Evolutionary conservation across 768 basidiomycete species (phyloP), one percentile per base, ranked within the genome.

Genomic region (Myochromella boudieri): DNA sequence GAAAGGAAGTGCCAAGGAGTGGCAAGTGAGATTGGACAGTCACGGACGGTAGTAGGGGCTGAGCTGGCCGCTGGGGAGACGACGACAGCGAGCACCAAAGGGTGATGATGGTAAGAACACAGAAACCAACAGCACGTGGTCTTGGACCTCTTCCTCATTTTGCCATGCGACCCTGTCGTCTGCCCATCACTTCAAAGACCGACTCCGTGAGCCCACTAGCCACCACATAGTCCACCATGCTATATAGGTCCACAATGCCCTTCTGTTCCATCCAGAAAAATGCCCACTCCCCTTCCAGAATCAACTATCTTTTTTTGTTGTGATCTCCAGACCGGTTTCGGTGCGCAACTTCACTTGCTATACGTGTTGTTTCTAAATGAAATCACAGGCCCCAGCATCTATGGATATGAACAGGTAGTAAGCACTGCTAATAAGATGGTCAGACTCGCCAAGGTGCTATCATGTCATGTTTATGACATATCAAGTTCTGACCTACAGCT

Each of bases 291-390:
- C 66, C 59, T 45, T 55, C 69, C 62, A 28, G 66, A 65, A 56
- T 50, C 66, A 54, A 67, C 84, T 62, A 31, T 87, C 38, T 81
- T 95, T 71, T 78, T 95, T 48, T 68, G 91, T 21, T 97, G 93
- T 62, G 94, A 95, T 63, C 66, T 95, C 2, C 93, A 95, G 67
- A 71, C 77, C 6, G 77, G 80, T 52, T 87, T 92, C 67, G 69
- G 90, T 91, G 55, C 52, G 81, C 48, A n/a, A 34, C 7, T 14
- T 34, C 32, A 6, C 24, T 33, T 14, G 29, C 18, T 44, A 25
- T 24, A 32, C 27, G 47, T 41, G 29, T 49, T 33, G 43, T 8
- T n/a, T 15, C 18, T 36, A 41, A 48, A 28, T 17, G 6, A 11
- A 15, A 17, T 39, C 20, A 15, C 47, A 70, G 64, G 54, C 8